These are phyloP conservation scores for Dipodascus geniculatus DNA, from an alignment of 805 yeast species.

Conservation along the genomic window DNA sequence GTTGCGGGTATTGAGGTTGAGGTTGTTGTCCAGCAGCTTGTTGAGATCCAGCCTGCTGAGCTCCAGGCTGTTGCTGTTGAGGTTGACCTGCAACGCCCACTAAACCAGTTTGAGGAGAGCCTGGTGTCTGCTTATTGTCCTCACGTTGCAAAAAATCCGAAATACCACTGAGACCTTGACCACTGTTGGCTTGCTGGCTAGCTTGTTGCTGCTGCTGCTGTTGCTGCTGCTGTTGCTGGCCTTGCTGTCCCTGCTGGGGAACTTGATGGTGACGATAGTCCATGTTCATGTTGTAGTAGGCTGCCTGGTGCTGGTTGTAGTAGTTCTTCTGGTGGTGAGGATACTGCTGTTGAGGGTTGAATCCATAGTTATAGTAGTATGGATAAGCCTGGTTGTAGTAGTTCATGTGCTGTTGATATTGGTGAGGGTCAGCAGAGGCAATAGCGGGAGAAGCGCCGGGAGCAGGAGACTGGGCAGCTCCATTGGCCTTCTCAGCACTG, in stretches of 20 bases:
- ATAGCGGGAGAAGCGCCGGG: slow-evolving; percentile 12
- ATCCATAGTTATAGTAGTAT: slow-evolving; percentile 19
- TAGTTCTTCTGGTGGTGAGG: slow-evolving; percentile 17
- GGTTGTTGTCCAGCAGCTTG: slow-evolving; percentile 17
- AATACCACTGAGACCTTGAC: slow-evolving; percentile 12
- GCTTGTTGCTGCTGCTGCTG: slow-evolving; percentile 20
- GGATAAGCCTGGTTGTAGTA: slow-evolving; percentile 19
- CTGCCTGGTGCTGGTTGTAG: slow-evolving; percentile 15
- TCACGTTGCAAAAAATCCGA: slow-evolving; percentile 16
- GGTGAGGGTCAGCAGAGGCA: slow-evolving; percentile 10
- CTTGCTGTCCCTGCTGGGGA: slow-evolving; percentile 8
- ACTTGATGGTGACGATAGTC: slow-evolving; percentile 4
- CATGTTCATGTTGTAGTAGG: slow-evolving; percentile 11
- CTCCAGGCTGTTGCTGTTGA: slow-evolving; percentile 9
- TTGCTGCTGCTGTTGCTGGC: slow-evolving; percentile 16
- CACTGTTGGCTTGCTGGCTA: slow-evolving; percentile 6
- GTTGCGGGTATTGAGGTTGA: slow-evolving; percentile 16
- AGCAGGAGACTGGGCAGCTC: slow-evolving; percentile 14
- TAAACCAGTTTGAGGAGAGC: slow-evolving; percentile 20
- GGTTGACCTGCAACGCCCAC: slow-evolving; percentile 6
- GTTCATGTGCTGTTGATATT: slow-evolving; percentile 14
- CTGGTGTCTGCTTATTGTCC: slow-evolving; percentile 10
- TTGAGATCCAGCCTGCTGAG: slow-evolving; percentile 13
- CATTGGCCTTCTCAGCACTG: slow-evolving; percentile 8
- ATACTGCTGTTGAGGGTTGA: slow-evolving; percentile 13